Percentiles rank a stretch among this genome's conserved stretches.
These are phyloP conservation scores for Komagataella mondaviorum DNA, from an alignment of 805 yeast species.

Conservation along the genomic window DNA sequence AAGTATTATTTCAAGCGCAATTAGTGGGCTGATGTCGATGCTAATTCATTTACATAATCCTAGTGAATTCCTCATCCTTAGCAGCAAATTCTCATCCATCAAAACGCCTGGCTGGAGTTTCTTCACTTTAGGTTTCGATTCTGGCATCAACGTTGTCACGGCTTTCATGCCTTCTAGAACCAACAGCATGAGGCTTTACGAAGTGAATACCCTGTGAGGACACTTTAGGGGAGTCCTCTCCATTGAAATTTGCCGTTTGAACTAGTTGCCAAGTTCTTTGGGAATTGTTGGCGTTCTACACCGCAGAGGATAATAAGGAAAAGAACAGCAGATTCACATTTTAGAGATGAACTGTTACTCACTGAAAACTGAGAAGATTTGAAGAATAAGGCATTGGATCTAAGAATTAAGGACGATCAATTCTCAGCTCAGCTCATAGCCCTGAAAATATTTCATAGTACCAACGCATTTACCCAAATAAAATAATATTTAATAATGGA, in stretches of 20 bases:
- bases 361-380: constrained; percentile 13
- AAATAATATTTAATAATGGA: constrained; percentile 21
- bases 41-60: too few species aligned
- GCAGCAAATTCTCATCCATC: constrained; percentile 45
- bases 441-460: too few species aligned
- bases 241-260: constrained; percentile 41
- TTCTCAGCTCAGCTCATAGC: not conserved
- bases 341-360: constrained; percentile 46
- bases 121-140: constrained; percentile 65
- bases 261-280: constrained; percentile 36
- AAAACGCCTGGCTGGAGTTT: constrained; percentile 49
- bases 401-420: constrained; percentile 6
- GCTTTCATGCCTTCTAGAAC: constrained; percentile 64
- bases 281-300: constrained; percentile 36
- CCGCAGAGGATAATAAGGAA: constrained; percentile 23
- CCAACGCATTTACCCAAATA: not conserved
- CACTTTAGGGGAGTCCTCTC: constrained; percentile 36
- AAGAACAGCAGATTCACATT: constrained; percentile 17
- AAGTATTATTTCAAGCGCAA: too few species aligned
- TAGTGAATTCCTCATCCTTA: constrained; percentile 36
- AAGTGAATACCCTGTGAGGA: constrained; percentile 49
- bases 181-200: constrained; percentile 47
- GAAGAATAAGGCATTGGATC: constrained; percentile 5
- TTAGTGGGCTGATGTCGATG: too few species aligned
- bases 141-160: constrained; percentile 76